phyloP scores from a whole-genome alignment of 345 rosid species.

The Gossypium arboreum region DNA sequence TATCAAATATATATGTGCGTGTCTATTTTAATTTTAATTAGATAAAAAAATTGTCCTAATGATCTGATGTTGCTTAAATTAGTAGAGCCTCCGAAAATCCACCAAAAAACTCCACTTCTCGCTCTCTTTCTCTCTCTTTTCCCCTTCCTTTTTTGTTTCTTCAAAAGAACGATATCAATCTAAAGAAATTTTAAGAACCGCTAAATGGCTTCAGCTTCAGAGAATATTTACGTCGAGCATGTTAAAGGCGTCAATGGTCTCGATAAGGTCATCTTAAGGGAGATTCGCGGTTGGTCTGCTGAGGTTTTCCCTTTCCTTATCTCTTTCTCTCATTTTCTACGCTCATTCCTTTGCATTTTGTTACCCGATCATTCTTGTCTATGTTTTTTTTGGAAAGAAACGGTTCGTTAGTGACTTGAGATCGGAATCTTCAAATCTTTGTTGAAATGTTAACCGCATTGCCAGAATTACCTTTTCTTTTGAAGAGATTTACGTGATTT shows the following conservation, averaged over 20 bases:
- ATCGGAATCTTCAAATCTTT: neutral
- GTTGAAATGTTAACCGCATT: neutral
- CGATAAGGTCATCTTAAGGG: conserved; percentile 67
- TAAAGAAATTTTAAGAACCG: conserved; percentile 7
- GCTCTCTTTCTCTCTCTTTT: neutral
- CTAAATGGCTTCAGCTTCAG: conserved; percentile 8
- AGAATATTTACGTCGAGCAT: conserved; percentile 33
- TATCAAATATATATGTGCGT: too few relatives aligned
- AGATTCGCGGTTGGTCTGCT: conserved; percentile 52
- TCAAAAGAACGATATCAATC: too few relatives aligned
- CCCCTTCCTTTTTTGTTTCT: neutral
- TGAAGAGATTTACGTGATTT: neutral
- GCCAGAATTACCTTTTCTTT: neutral
- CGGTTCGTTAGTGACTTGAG: neutral
- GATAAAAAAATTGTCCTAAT: neutral
- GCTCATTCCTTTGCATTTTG: neutral
- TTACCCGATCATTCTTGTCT: neutral
- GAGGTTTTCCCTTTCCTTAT: conserved; percentile 42
- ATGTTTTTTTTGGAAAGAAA: neutral
- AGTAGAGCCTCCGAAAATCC: conserved; percentile 4
- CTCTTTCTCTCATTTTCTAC: neutral
- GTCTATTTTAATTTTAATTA: too few relatives aligned
- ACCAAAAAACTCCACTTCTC: neutral
- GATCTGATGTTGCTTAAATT: neutral
- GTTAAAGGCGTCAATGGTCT: conserved; percentile 72